Evolutionary conservation across 1,139 yeast genomes (phyloP), one percentile per base, ranked within the genome.

Genomic region (Torulaspora globosa): DNA sequence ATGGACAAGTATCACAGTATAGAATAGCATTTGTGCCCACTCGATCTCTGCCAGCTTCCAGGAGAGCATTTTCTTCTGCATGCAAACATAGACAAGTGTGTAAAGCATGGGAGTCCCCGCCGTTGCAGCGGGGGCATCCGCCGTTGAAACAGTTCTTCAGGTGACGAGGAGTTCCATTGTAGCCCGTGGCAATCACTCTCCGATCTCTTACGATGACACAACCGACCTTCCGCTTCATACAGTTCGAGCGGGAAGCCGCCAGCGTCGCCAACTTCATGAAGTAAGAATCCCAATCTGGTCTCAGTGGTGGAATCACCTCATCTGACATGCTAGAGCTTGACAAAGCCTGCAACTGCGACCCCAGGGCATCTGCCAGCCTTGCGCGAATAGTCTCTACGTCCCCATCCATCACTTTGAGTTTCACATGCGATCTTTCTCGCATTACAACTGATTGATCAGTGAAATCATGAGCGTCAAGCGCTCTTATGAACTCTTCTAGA

Each of bases 181-280:
- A 92, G 0, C 98, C 99, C 0, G 98, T 92, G 1, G 98, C 95
- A 27, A 94, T 76, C 29, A 92, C 96, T 45, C 97, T 72, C 41
- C 79, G 80, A 45, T 87, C 94, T 44, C 90, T 75, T 1, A 88
- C 97, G 26, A 92, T 78, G 2, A 94, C 97, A 66, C 97, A 90
- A 0, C 98, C 98, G 1, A 92, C 98, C 49, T 96, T 74, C 48
- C 98, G 74, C 65, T 92, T 94, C 98, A 92, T 94, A 69, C 98
- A 94, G 58, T 92, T 94, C 29, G 95, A 82, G 54, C 99, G 72
- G 44, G 83, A 73, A 0, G 98, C 96, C 0, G 98, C 98, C 58
- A 94, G 74, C 55, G 87, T 90, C 0, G 98, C 97, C 48, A 92
- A 70, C 39, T 82, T 72, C 97, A 92, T 92, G 64, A 92, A 92